Conservation (phyloP, 176 grass and related monocot species). For the Otatea glauca region DNA sequence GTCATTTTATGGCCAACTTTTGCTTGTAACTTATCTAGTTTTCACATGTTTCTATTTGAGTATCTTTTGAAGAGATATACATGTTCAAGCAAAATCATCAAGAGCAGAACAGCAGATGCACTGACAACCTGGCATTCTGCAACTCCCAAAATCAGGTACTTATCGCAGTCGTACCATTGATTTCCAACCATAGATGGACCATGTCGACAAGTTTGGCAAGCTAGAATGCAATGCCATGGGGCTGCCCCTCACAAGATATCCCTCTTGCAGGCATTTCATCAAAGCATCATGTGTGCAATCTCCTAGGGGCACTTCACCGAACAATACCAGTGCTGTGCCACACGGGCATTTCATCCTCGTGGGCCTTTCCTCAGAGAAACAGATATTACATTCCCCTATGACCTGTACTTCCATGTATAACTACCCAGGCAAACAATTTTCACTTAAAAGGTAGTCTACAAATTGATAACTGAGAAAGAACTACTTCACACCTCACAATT, state of each 20-base stretch:
- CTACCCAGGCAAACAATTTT: neutral
- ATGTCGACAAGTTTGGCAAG: neutral
- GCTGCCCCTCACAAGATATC: neutral
- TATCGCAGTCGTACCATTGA: neutral
- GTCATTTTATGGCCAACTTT: neutral
- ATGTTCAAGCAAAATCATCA: slow-evolving; percentile 3
- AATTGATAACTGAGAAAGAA: slow-evolving; percentile 1
- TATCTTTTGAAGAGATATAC: neutral
- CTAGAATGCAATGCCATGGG: neutral
- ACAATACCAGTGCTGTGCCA: neutral
- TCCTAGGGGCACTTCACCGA: neutral
- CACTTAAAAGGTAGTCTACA: neutral
- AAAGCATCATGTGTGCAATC: neutral
- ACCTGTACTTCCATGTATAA: neutral
- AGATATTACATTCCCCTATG: neutral
- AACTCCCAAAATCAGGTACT: neutral
- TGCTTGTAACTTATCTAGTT: slow-evolving; percentile 1
- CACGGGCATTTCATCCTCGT: neutral
- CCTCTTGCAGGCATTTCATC: neutral
- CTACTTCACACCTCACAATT: neutral
- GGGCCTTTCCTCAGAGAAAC: neutral
- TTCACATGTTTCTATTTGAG: neutral
- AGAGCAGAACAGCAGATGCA: neutral
- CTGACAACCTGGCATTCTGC: slow-evolving; percentile 9
- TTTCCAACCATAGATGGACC: neutral